Evolutionary conservation across 2,329 filamentous ascomycete genomes (phyloP).

Genomic region (Thelonectria olida): DNA sequence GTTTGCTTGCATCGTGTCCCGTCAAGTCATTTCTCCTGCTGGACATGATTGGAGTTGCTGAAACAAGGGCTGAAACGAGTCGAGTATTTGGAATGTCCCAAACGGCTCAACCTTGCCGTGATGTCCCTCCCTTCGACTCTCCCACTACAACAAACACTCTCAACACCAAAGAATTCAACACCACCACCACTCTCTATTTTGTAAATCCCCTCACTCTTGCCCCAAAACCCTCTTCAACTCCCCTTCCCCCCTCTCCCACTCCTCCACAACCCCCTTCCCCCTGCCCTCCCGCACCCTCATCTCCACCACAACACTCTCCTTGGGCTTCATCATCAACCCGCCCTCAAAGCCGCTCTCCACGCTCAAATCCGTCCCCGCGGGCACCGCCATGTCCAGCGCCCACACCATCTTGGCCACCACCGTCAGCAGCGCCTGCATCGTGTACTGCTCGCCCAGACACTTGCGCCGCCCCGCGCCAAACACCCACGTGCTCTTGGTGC

Average conservation of each 20-base stretch:
- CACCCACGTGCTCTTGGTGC: constrained; percentile 45
- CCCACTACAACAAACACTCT: too few relatives aligned
- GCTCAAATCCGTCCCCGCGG: constrained; percentile 34
- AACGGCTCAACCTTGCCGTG: too few relatives aligned
- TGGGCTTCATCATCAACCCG: constrained; percentile 31
- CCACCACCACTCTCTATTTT: too few relatives aligned
- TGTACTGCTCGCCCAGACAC: constrained; percentile 59
- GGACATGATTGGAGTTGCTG: too few relatives aligned
- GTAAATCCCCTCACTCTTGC: background rate
- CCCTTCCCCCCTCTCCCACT: constrained; percentile 20
- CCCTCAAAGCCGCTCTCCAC: constrained; percentile 38
- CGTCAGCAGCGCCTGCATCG: constrained; percentile 54
- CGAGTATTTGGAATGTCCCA: too few relatives aligned
- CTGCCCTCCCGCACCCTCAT: constrained; percentile 16
- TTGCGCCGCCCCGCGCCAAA: constrained; percentile 59
- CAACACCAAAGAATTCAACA: background rate
- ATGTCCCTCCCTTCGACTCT: too few relatives aligned
- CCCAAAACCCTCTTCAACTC: constrained; percentile 16
- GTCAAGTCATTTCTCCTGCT: too few relatives aligned
- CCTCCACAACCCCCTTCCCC: constrained; percentile 1
- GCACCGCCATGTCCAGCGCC: constrained; percentile 52
- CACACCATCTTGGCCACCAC: constrained; percentile 55
- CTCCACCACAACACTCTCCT: constrained; percentile 17
- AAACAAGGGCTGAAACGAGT: too few relatives aligned
- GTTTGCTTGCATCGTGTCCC: too few relatives aligned